Percentiles rank a stretch among this genome's conserved stretches.
These are phyloP conservation scores for Fusarium tupiense DNA, from an alignment of 2,329 filamentous ascomycete species.

Conservation along the genomic window DNA sequence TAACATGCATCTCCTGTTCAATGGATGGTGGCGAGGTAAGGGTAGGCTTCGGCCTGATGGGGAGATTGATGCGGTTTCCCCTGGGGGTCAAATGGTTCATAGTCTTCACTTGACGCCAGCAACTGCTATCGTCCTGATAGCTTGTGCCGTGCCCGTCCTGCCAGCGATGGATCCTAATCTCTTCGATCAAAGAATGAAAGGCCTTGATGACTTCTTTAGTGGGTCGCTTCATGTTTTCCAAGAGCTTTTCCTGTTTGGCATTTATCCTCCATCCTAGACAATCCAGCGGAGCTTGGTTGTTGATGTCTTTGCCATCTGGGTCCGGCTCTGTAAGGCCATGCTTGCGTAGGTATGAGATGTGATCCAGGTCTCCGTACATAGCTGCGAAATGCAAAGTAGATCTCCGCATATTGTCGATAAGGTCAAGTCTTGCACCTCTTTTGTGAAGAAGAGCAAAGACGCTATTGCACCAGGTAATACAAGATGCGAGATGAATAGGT, in stretches of 20 bases:
- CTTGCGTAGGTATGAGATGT: not conserved
- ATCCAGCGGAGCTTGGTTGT: not conserved
- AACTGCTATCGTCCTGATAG: not conserved
- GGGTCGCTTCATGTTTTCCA: not conserved
- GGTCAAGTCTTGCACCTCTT: not conserved
- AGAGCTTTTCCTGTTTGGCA: accelerated
- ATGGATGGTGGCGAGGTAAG: accelerated
- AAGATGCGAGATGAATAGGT: not conserved
- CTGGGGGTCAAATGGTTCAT: accelerated
- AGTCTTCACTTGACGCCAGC: too few relatives aligned
- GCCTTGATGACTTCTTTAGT: accelerated
- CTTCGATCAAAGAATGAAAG: not conserved
- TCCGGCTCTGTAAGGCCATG: not conserved
- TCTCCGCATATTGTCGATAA: accelerated
- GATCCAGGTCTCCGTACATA: not conserved
- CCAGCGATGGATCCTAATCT: not conserved
- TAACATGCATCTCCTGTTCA: not conserved
- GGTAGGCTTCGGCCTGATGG: not conserved
- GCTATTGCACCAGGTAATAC: not conserved
- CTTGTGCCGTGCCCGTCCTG: not conserved
- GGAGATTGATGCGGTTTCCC: not conserved
- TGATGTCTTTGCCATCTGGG: not conserved
- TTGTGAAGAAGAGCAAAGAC: not conserved
- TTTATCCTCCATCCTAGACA: not conserved
- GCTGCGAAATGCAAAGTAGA: not conserved